A percentile compares a stretch with the other conserved stretches of the same genome.
phyloP scores from a whole-genome alignment of 2,329 filamentous ascomycete genomes.

The Colletotrichum noveboracense region DNA sequence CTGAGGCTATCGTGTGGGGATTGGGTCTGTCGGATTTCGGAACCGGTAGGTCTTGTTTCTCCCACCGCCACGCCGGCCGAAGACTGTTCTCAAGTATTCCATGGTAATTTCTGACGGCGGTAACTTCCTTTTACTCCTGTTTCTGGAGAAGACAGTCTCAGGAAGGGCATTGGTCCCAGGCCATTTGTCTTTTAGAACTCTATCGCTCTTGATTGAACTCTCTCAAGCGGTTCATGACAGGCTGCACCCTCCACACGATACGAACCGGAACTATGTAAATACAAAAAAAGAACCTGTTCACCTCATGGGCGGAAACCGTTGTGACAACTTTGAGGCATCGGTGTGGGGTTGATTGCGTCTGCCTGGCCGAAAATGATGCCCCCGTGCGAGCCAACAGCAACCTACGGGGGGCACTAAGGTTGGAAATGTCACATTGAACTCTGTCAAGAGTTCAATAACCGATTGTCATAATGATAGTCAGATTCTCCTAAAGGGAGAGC shows the following conservation, averaged over 20 bases:
- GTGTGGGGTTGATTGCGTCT: not conserved
- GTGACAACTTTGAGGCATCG: not conserved
- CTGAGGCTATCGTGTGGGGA: not conserved
- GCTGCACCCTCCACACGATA: not conserved
- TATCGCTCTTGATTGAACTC: not conserved
- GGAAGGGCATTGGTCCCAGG: not conserved
- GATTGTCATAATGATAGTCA: fast-evolving
- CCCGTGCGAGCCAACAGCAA: not conserved
- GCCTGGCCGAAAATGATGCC: not conserved
- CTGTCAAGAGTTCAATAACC: not conserved
- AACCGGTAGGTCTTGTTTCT: not conserved
- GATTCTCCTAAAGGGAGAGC: not conserved
- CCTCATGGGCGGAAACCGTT: not conserved
- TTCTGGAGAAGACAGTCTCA: not conserved
- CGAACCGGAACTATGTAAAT: not conserved
- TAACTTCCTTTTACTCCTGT: not conserved
- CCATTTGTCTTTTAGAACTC: not conserved
- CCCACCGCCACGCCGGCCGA: not conserved
- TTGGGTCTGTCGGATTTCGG: not conserved
- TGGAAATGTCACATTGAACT: not conserved
- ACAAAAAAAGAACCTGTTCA: not conserved
- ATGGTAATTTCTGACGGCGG: not conserved
- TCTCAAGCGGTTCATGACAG: not conserved
- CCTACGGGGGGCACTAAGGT: not conserved
- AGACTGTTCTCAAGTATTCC: not conserved